Base-by-base conservation (phyloP, 805 yeast genomes). In the Spathaspora boniae region DNA sequence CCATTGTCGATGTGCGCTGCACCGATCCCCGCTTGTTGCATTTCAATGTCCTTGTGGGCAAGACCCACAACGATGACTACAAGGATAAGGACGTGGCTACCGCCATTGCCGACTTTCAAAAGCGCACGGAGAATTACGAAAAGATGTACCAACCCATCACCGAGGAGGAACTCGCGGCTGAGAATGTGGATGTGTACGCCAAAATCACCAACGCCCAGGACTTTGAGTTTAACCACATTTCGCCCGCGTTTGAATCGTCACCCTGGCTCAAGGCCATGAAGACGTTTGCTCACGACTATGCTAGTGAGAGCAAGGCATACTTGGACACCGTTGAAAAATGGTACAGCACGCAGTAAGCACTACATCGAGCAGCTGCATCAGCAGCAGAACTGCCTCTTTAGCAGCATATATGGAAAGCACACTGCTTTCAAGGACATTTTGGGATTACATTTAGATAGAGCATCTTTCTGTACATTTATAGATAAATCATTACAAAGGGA, bases 41-140 rank as follows among this genome's bases (percentile, higher is more conserved):
- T 40, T 82, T 54, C 54, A 82, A 82, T 56, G 78, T 82, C 36
- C n/a, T n/a, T n/a, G 78, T 74, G 46, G 74, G 77, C 34, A 82
- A 82, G 53, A 72, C 87, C 0, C 64, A 60, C 35, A 80, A 80
- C 49, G 70, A 67, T 25, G 89, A 82, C 52, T 82, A 82, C 53
- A 58, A 53, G 36, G 70, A 71, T 31, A 63, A 65, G 44, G 72
- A 76, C 29, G 74, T 76, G 44, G 68, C 68, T 22, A 51, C 51
- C 5, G 78, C 87, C 3, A 70, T 80, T 12, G 44, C 58, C 3
- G 88, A 82, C 59, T 82, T 82, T 48, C 65, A 78, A 28, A 63
- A 65, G 34, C 65, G 89, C 43, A 62, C 80, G 8, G 56, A 65
- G 28, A 70, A 72, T 43, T 82, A 82, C 54, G 62, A 58, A 33